Conservation (phyloP, 495 filamentous ascomycete genomes). For the Podospora comata region DNA sequence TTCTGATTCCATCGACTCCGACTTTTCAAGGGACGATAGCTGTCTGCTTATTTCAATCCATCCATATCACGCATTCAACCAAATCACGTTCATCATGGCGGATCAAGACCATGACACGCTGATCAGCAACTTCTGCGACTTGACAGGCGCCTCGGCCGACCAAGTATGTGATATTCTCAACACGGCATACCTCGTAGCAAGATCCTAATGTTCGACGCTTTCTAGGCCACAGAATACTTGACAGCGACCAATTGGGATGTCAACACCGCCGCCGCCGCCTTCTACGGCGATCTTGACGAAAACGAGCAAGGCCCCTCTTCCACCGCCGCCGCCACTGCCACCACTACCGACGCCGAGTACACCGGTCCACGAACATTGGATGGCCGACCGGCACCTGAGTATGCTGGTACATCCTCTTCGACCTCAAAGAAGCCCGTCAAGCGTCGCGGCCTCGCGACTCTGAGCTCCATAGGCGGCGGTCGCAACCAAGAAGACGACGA, state of each 20-base stretch:
- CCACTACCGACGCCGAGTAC: constrained; percentile 37
- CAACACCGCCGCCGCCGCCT: constrained; percentile 62
- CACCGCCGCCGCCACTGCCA: constrained; percentile 20
- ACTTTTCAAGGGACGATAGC: neutral
- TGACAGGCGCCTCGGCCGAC: constrained; percentile 63
- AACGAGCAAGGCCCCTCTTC: constrained; percentile 24
- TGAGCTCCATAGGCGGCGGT: constrained; percentile 52
- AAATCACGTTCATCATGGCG: constrained; percentile 35
- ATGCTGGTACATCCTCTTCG: constrained; percentile 35
- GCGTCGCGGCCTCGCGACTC: constrained; percentile 54
- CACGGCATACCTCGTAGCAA: neutral
- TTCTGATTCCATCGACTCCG: neutral
- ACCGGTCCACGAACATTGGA: constrained; percentile 56
- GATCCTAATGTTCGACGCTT: neutral
- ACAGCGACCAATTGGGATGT: constrained; percentile 67
- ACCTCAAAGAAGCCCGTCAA: constrained; percentile 42
- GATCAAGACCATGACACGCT: constrained; percentile 67
- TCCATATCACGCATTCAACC: neutral
- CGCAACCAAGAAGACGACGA: constrained; percentile 56
- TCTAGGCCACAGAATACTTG: constrained; percentile 71
- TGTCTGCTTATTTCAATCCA: neutral
- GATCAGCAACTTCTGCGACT: constrained; percentile 67
- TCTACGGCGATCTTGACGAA: constrained; percentile 67
- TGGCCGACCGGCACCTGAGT: constrained; percentile 50
- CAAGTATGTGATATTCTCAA: constrained; percentile 50